A percentile compares a stretch with the other conserved stretches of the same genome.
These are phyloP conservation scores for Claviceps pazoutovae DNA, from an alignment of 2,329 filamentous ascomycete species.

Conservation along the genomic window DNA sequence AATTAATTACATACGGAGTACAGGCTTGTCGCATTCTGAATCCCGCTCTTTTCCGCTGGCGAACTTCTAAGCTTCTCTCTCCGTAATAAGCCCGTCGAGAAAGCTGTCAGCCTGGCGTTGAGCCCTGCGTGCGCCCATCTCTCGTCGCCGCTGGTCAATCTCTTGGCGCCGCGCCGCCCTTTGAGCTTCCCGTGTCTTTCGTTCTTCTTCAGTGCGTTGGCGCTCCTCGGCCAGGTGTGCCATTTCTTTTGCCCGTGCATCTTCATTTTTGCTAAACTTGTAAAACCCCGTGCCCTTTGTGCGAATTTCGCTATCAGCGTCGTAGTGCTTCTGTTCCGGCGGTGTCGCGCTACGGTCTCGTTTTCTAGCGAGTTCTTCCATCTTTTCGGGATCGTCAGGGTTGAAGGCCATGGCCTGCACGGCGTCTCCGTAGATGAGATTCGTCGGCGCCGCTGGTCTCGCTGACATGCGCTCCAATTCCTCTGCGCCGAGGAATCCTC, in stretches of 20 bases:
- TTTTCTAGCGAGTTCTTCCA: constrained; percentile 65
- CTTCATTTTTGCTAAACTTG: constrained; percentile 68
- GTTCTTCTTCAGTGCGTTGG: constrained; percentile 50
- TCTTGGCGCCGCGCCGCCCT: constrained; percentile 44
- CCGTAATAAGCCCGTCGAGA: constrained; percentile 42
- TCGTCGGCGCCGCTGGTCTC: constrained; percentile 48
- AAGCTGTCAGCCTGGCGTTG: constrained; percentile 62
- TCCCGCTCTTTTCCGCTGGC: background rate
- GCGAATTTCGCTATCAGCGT: constrained; percentile 69
- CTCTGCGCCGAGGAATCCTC: constrained; percentile 38
- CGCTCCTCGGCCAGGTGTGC: constrained; percentile 53
- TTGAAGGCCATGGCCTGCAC: constrained; percentile 77
- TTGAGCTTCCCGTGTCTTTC: constrained; percentile 40
- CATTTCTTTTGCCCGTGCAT: constrained; percentile 57
- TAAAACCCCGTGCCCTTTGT: constrained; percentile 87
- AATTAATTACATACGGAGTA: too few species aligned
- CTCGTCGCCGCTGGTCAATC: constrained; percentile 49
- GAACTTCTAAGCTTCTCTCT: constrained; percentile 1
- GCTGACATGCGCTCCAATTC: constrained; percentile 58
- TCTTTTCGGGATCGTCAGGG: constrained; percentile 55
- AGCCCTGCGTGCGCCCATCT: constrained; percentile 46
- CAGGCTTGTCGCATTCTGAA: background rate
- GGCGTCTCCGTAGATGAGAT: constrained; percentile 72
- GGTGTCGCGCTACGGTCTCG: constrained; percentile 70
- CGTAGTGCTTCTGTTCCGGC: constrained; percentile 70